A percentile compares a stretch with the other conserved stretches of the same genome.
Conservation (phyloP, 1,139 yeast species). For the Saccharomyces hybrid region DNA sequence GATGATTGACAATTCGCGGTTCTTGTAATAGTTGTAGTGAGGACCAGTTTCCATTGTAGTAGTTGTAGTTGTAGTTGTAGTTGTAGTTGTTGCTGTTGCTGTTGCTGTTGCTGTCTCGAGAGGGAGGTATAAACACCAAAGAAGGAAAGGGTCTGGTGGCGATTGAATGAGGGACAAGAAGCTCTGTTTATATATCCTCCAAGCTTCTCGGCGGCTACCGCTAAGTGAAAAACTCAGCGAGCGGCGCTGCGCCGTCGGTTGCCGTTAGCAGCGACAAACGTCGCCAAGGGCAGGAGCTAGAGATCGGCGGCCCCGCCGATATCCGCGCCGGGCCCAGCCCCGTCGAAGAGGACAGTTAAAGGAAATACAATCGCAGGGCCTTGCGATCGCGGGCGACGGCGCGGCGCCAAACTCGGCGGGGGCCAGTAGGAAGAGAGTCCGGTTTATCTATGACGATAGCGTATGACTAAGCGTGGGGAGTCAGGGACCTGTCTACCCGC, state of each 20-base stretch:
- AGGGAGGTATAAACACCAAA: background rate
- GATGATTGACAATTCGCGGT: constrained; percentile 54
- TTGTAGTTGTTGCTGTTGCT: background rate
- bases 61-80: background rate
- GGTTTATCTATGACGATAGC: background rate
- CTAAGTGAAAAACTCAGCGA: background rate
- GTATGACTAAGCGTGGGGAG: background rate
- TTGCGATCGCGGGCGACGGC: background rate
- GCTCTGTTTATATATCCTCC: background rate
- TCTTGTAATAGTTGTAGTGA: constrained; percentile 45
- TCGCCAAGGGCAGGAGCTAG: background rate
- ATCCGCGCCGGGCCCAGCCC: background rate
- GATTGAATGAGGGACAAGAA: background rate
- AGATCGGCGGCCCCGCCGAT: background rate
- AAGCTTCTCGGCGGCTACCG: background rate
- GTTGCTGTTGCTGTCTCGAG: background rate
- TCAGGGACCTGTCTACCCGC: background rate
- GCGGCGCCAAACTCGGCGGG: background rate
- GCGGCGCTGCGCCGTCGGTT: background rate
- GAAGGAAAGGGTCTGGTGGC: background rate
- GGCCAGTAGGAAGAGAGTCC: background rate
- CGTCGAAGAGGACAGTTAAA: background rate
- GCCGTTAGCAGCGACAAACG: background rate
- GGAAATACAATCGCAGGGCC: background rate
- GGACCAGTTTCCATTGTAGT: constrained; percentile 12